Conservation (phyloP, 192 early-diverging fungal species). For the Linnemannia elongata region DNA sequence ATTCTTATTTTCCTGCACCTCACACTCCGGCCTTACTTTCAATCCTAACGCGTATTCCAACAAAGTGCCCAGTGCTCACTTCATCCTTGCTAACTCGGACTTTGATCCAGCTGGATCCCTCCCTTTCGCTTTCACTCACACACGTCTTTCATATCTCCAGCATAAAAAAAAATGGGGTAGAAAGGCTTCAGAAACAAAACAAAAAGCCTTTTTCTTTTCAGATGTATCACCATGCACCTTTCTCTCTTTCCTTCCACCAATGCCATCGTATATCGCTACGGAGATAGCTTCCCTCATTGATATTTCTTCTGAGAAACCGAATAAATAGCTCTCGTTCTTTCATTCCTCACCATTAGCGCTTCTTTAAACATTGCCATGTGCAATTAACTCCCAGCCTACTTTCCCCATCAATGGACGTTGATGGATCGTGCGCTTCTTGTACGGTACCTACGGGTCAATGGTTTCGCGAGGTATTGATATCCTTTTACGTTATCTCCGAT, state of each 20-base stretch:
- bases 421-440: not conserved
- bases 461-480: too few relatives aligned
- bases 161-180: not conserved
- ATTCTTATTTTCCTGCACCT: too few relatives aligned
- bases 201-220: not conserved
- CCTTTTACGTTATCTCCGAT: too few relatives aligned
- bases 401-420: not conserved
- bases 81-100: not conserved
- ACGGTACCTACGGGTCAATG: not conserved
- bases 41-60: not conserved
- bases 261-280: not conserved
- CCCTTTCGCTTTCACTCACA: not conserved
- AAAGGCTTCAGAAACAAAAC: not conserved
- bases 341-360: too few relatives aligned
- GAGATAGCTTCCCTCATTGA: not conserved
- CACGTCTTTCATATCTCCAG: not conserved
- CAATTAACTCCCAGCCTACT: not conserved
- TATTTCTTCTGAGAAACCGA: not conserved
- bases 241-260: not conserved
- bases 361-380: not conserved
- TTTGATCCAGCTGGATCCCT: not conserved
- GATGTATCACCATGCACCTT: not conserved
- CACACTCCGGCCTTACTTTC: not conserved
- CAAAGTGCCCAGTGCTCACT: too few relatives aligned
- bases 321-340: not conserved